phyloP scores from a whole-genome alignment of 805 yeast genomes.

The Teunomyces kruisii region DNA sequence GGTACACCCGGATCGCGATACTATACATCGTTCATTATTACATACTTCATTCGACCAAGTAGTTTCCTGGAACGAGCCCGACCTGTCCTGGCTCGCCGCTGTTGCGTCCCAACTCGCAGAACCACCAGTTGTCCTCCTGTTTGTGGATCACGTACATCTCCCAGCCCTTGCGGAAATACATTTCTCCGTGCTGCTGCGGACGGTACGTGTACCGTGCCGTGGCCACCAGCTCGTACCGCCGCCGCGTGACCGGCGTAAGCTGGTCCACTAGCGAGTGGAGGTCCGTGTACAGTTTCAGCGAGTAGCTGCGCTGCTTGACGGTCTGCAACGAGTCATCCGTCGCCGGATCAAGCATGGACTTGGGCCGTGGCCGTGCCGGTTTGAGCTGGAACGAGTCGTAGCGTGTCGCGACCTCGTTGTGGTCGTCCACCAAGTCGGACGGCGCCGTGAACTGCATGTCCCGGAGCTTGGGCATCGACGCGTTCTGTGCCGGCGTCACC shows the following conservation, averaged over 20 bases:
- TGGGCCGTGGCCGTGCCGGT: slow-evolving; percentile 17
- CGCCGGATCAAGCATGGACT: slow-evolving; percentile 25
- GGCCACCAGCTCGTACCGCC: slow-evolving; percentile 34
- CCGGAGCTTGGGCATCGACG: slow-evolving; percentile 11
- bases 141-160: slow-evolving; percentile 41
- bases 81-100: slow-evolving; percentile 35
- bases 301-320: slow-evolving; percentile 16
- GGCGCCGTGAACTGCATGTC: slow-evolving; percentile 13
- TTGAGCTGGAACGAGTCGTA: slow-evolving; percentile 31
- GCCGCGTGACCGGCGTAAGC: slow-evolving; percentile 32
- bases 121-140: slow-evolving; percentile 46
- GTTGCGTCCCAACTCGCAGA: slow-evolving; percentile 41
- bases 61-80: slow-evolving; percentile 46
- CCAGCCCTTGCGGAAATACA: slow-evolving; percentile 41
- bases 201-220: slow-evolving; percentile 39
- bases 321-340: slow-evolving; percentile 2
- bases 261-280: slow-evolving; percentile 27
- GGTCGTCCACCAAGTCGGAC: slow-evolving; percentile 36
- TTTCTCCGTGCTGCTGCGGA: slow-evolving; percentile 43
- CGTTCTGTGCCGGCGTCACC: slow-evolving; percentile 12
- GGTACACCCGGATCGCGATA: no score
- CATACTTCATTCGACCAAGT: slow-evolving; percentile 28
- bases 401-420: slow-evolving; percentile 36
- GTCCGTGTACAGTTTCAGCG: slow-evolving; percentile 34
- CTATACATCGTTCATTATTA: slow-evolving; percentile 2